phyloP scores from a whole-genome alignment of 805 yeast genomes.

The Suhomyces sp. region DNA sequence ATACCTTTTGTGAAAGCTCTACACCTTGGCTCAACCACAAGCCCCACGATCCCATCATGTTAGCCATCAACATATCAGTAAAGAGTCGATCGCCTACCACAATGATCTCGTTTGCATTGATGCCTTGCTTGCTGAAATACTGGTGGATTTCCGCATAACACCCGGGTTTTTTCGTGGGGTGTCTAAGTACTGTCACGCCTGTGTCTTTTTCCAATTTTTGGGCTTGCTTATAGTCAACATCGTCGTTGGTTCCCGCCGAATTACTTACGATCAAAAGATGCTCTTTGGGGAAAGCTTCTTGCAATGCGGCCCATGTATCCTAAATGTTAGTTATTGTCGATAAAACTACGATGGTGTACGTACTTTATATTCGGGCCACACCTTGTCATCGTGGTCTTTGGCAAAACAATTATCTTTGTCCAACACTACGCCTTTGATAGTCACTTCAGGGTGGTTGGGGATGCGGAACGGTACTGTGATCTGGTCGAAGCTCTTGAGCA shows the following conservation, averaged over 20 bases:
- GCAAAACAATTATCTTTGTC: conserved; percentile 98
- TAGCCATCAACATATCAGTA: conserved; percentile 93
- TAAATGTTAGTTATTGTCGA: conserved; percentile 1
- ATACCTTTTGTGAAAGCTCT: conserved; percentile 44
- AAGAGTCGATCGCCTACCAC: conserved; percentile 88
- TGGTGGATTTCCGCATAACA: conserved; percentile 66
- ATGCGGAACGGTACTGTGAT: conserved; percentile 52
- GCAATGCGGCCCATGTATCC: conserved; percentile 52
- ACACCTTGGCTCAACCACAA: conserved; percentile 86
- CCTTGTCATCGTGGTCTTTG: conserved; percentile 69
- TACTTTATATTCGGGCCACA: conserved; percentile 68
- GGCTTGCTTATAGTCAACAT: conserved; percentile 59
- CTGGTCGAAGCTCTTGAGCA: conserved; percentile 55
- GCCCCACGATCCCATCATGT: conserved; percentile 83
- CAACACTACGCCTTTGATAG: conserved; percentile 72
- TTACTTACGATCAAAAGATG: conserved; percentile 78
- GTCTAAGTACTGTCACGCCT: conserved; percentile 69
- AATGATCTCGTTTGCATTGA: conserved; percentile 62
- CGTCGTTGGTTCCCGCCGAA: conserved; percentile 89
- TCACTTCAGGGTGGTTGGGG: conserved; percentile 23
- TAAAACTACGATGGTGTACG: conserved; percentile 10
- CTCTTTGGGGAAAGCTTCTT: conserved; percentile 57
- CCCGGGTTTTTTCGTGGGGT: conserved; percentile 78
- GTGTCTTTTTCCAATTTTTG: conserved; percentile 54
- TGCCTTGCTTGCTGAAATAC: conserved; percentile 51